Percentiles rank a stretch among this genome's conserved stretches.
phyloP scores from a whole-genome alignment of 495 filamentous ascomycete genomes.

The Coniosporium apollinis region DNA sequence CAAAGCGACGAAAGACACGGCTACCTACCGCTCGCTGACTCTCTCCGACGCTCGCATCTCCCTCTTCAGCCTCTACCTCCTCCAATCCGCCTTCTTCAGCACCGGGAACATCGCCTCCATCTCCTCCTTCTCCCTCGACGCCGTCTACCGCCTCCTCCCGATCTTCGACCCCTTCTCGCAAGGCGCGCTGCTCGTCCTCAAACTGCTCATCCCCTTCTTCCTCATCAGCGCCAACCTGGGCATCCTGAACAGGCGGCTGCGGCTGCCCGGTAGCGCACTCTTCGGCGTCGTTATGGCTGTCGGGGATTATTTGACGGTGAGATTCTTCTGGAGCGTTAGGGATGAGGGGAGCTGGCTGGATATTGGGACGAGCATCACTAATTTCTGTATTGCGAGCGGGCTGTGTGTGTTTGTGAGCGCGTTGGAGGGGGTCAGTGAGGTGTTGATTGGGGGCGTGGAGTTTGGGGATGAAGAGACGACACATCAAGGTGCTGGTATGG shows the following conservation, averaged over 20 bases:
- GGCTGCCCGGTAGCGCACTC: constrained; percentile 65
- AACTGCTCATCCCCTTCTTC: constrained; percentile 86
- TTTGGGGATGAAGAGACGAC: constrained; percentile 35
- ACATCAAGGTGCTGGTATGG: too few species aligned
- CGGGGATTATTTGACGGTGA: constrained; percentile 80
- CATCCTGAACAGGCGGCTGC: constrained; percentile 72
- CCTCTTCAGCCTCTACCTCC: constrained; percentile 85
- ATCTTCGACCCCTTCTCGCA: constrained; percentile 91
- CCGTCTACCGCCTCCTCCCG: constrained; percentile 79
- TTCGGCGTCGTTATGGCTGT: constrained; percentile 93
- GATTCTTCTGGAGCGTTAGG: constrained; percentile 94
- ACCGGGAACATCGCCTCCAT: constrained; percentile 93
- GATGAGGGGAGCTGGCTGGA: constrained; percentile 97
- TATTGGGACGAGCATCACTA: constrained; percentile 88
- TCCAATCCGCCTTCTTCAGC: constrained; percentile 94
- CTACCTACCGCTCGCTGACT: constrained; percentile 49
- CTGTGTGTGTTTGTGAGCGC: constrained; percentile 81
- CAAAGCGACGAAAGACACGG: background rate
- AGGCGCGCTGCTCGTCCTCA: constrained; percentile 70
- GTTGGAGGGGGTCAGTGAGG: constrained; percentile 70
- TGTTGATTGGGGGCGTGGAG: constrained; percentile 68
- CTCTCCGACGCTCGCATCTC: constrained; percentile 73
- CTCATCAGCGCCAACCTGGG: constrained; percentile 87
- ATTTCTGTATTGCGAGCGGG: constrained; percentile 81
- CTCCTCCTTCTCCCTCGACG: constrained; percentile 86